Evolutionary conservation across 2,329 filamentous ascomycete genomes (phyloP), one percentile per base, ranked within the genome.

Genomic region (Onygena corvina): DNA sequence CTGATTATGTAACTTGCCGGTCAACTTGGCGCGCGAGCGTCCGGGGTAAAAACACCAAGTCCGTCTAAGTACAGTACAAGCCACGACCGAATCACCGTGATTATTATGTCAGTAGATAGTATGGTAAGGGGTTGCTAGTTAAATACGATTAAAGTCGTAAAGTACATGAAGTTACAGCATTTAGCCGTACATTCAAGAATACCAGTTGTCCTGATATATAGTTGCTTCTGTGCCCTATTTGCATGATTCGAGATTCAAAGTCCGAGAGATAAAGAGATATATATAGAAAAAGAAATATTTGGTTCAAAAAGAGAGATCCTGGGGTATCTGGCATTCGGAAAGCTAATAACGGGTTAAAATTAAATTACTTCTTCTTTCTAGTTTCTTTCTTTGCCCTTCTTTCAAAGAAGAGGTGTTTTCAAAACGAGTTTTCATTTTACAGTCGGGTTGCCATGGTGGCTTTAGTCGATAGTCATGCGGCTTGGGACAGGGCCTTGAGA

Each of bases 401-500:
- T 42, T 27, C 12, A 42, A 42, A n/a, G 21, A 27, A 42, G 27
- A 27, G 7, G 12, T 42, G n/a, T n/a, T n/a, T n/a, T 27, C 11
- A 42, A 38, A 42, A 27, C 23, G 12, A n/a, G n/a, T n/a, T n/a
- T n/a, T 30, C 29, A 6, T 42, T 46, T 14, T 46, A n/a, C 16
- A 31, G 34, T n/a, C 18, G 25, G 33, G 27, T 27, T 12, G 3
- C 21, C 8, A 9, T 14, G 14, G 35, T 18, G 8, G 23, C 14
- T 52, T 61, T 50, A 70, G 57, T 71, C 68, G 54, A 71, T 71
- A 62, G 68, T 70, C 68, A 71, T 71, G 36, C 68, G 67, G 38
- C 54, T 61, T 21, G 68, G 66, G 35, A 67, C 57, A 46, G 60
- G 60, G 44, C 60, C 60, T 30, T 59, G 58, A 3, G 53, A 51